Base-by-base conservation (phyloP, 2,329 filamentous ascomycete species). In the Phialocephala sp. region DNA sequence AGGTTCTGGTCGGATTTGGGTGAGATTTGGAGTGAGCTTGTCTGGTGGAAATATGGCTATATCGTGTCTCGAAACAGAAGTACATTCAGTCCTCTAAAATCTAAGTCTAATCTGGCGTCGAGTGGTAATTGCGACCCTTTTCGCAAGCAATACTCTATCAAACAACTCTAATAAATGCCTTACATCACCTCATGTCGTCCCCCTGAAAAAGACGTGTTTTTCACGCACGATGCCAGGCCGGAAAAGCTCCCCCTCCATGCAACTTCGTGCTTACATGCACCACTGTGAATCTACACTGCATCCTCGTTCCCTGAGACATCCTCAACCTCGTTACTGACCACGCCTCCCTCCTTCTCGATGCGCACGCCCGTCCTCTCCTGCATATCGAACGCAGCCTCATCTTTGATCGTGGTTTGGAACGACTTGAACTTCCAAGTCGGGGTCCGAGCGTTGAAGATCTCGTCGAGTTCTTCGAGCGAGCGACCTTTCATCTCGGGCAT, bases 391-490 rank as follows among this genome's bases (percentile, higher is more conserved):
- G 65, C 63, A 55, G 68, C 68, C 36, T 68, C 66, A 18, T 66
- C 66, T 11, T 57, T 62, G 22, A 69, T 65, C 12, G 64, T 68
- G 37, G 60, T 62, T 22, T 65, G 59, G 54, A 65, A 59, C 1
- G 58, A 36, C 20, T 55, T 59, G 56, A 70, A 68, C 35, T 66
- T 67, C 61, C 64, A 54, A 37, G 65, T 59, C 15, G 65, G 58
- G 5, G 60, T 65, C 22, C 61, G 39, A 20, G 64, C 77, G 27
- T 73, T 71, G 66, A 80, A 80, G 6, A 80, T 62, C 8, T 67
- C 65, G 39, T 80, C 77, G 15, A 80, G 75, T 63, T 81, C 72
- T 66, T 81, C 79, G 8, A 80, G 68, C 35, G 74, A 76, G 8
- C 79, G 66, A 5, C 78, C 78, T 14, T 79, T 73, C 37, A 75